phyloP scores from a whole-genome alignment of 2,329 filamentous ascomycete genomes.

The Colletotrichum aenigma region DNA sequence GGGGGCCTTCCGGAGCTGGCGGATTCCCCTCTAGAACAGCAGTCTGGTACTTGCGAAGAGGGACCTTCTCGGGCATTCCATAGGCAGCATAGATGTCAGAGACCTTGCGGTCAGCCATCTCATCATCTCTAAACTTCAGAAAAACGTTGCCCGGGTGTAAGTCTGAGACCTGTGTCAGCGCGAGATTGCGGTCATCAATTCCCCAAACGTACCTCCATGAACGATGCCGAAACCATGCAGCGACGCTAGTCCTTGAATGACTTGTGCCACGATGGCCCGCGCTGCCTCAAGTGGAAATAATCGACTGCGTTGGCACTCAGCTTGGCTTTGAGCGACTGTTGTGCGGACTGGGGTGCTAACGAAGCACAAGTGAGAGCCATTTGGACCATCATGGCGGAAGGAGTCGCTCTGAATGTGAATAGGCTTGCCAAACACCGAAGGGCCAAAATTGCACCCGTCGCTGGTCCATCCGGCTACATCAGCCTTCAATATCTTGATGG shows the following conservation, averaged over 20 bases:
- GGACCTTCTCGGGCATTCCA: background rate
- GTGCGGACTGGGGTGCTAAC: background rate
- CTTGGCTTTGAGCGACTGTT: background rate
- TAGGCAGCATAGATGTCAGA: background rate
- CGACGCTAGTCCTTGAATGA: background rate
- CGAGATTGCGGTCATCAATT: background rate
- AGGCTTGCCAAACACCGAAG: background rate
- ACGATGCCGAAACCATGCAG: background rate
- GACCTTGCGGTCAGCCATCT: background rate
- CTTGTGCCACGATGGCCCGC: background rate
- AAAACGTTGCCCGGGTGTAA: background rate
- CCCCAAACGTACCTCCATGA: background rate
- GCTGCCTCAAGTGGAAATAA: background rate
- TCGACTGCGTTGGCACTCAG: background rate
- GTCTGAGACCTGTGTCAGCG: background rate
- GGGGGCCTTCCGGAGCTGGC: background rate
- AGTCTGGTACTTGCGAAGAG: background rate
- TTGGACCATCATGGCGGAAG: background rate
- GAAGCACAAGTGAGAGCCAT: background rate
- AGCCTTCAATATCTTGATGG: background rate
- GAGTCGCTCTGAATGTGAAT: background rate
- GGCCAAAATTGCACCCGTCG: background rate
- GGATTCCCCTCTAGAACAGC: background rate
- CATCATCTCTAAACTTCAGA: background rate
- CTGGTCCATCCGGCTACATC: background rate